Percentiles rank a stretch among this genome's conserved stretches.
phyloP scores from a whole-genome alignment of 2,329 filamentous ascomycete species.

The Dryadomyces quercus-mongolicae region DNA sequence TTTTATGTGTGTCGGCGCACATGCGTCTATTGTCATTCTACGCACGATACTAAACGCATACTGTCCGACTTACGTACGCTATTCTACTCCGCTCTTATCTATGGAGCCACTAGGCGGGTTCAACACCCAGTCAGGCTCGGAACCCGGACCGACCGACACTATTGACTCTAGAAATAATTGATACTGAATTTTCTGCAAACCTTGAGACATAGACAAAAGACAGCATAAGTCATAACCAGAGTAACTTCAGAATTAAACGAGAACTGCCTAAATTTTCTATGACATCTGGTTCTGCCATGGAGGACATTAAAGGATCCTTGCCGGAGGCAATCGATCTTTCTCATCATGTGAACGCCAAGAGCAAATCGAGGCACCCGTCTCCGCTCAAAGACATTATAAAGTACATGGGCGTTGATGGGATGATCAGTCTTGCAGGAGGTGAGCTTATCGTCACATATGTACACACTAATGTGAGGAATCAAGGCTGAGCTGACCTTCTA shows the following conservation, averaged over 20 bases:
- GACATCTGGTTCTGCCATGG: neutral
- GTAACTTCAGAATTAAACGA: no score
- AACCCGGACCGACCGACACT: neutral
- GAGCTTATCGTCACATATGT: neutral
- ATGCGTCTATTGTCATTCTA: neutral
- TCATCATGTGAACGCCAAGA: slow-evolving; percentile 20
- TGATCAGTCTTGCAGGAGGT: slow-evolving; percentile 21
- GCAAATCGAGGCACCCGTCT: slow-evolving; percentile 17
- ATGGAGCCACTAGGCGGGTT: neutral
- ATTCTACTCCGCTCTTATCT: neutral
- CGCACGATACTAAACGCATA: no score
- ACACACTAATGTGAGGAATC: neutral
- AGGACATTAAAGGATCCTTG: neutral
- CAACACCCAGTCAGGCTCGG: neutral
- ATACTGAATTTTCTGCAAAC: neutral
- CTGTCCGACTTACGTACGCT: neutral
- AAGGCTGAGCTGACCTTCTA: neutral
- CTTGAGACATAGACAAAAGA: neutral
- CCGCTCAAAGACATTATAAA: slow-evolving; percentile 22
- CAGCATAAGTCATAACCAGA: no score
- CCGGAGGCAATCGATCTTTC: slow-evolving; percentile 13
- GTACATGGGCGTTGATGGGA: slow-evolving; percentile 21
- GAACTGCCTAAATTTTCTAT: no score
- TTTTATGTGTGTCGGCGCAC: neutral
- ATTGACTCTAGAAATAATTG: neutral